phyloP scores from a whole-genome alignment of 1,284 basidiomycete species.

The Volvariella volvacea region DNA sequence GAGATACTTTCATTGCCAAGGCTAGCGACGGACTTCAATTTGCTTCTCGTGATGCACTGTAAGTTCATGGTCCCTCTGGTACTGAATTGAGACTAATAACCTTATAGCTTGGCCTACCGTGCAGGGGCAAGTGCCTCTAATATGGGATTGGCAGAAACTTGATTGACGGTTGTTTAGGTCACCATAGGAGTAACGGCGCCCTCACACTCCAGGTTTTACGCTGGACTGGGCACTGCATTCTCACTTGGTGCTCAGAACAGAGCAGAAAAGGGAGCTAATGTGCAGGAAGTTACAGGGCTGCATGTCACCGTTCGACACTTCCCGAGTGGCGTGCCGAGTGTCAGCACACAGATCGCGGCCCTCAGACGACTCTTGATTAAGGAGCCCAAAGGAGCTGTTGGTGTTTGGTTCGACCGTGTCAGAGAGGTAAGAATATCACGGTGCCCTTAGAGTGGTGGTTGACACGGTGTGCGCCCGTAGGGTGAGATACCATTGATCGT shows the following conservation, averaged over 20 bases:
- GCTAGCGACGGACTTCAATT: conserved; percentile 76
- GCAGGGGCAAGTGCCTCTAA: conserved; percentile 34
- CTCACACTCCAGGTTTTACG: conserved; percentile 46
- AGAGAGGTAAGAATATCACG: conserved; percentile 26
- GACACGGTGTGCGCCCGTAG: conserved; percentile 23
- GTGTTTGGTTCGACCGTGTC: conserved; percentile 47
- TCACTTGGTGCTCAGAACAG: conserved; percentile 56
- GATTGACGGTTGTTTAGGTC: conserved; percentile 18
- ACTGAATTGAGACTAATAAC: conserved; percentile 3
- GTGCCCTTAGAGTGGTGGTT: conserved; percentile 1
- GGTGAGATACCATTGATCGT: conserved; percentile 46
- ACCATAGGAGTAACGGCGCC: conserved; percentile 59
- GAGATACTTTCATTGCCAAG: conserved; percentile 46
- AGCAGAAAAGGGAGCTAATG: conserved; percentile 62
- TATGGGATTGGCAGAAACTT: conserved; percentile 5
- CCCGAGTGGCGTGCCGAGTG: conserved; percentile 29
- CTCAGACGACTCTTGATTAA: conserved; percentile 59
- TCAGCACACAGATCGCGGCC: conserved; percentile 58
- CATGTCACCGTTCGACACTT: conserved; percentile 29
- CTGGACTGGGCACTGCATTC: conserved; percentile 63
- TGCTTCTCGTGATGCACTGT: conserved; percentile 69
- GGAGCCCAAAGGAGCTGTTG: conserved; percentile 38
- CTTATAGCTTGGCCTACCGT: conserved; percentile 50
- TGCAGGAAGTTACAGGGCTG: conserved; percentile 42
- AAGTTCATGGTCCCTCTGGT: conserved; percentile 22